These are phyloP conservation scores for Ramaria rubella DNA, from an alignment of 768 basidiomycete genomes.

Conservation along the genomic window DNA sequence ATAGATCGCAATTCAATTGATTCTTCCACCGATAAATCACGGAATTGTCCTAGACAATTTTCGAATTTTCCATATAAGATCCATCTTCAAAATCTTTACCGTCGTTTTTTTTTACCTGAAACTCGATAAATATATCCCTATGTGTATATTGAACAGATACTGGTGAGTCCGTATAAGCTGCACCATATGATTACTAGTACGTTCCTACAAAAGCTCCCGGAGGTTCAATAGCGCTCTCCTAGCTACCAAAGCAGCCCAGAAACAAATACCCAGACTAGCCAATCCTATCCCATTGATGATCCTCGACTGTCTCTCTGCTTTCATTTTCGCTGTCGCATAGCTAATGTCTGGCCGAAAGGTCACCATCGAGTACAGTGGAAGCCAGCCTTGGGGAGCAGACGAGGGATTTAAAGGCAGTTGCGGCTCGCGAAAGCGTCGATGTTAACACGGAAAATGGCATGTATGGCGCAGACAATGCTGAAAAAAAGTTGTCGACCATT, in stretches of 20 bases:
- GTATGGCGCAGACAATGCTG: constrained; percentile 19
- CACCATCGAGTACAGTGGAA: constrained; percentile 94
- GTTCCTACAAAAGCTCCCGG: neutral
- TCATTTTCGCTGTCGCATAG: constrained; percentile 73
- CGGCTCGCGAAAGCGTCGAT: constrained; percentile 4
- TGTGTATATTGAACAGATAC: too few species aligned
- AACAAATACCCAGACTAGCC: constrained; percentile 21
- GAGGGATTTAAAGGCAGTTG: constrained; percentile 44
- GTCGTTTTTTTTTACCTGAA: too few species aligned
- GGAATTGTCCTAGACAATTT: too few species aligned
- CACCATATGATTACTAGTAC: too few species aligned
- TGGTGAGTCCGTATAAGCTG: too few species aligned
- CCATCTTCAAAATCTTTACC: too few species aligned
- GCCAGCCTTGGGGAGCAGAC: constrained; percentile 66
- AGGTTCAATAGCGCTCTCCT: neutral
- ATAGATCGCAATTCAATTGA: too few species aligned
- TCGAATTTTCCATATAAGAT: too few species aligned
- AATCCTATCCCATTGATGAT: constrained; percentile 49
- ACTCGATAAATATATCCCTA: too few species aligned
- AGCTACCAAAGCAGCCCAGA: constrained; percentile 30
- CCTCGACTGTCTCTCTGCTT: constrained; percentile 58
- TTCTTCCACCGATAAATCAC: too few species aligned
- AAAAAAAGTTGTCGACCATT: constrained; percentile 60
- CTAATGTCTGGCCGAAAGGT: constrained; percentile 95
- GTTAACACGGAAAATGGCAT: constrained; percentile 45